Base-by-base conservation (phyloP, 768 basidiomycete species). In the Lactifluus volemus region DNA sequence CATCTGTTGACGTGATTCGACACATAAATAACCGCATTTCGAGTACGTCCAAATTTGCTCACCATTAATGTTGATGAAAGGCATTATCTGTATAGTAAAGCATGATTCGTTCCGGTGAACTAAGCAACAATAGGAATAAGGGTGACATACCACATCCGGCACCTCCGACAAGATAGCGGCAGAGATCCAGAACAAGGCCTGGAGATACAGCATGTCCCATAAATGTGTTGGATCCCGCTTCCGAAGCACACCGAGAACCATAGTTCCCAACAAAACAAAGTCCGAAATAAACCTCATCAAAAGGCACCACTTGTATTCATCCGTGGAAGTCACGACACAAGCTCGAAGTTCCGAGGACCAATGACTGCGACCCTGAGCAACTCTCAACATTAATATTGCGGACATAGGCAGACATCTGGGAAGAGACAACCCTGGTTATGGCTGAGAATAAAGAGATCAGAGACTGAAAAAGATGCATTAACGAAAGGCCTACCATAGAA, bases 191-290 rank as follows among this genome's bases (percentile, higher is more conserved):
- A 61, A 45, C 5, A 64, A 32, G 29, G 39, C 63, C 25, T 64
- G 63, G 48, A 63, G 41, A 25, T 58, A 63, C 51, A 64, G 30
- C 52, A 64, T 12, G 34, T 61, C 52, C 63, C 63, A 64, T 30
- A 64, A 38, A 21, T 53, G 36, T 15, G 61, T 64, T 38, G 49
- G 30, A 47, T 63, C 63, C 41, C 47, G 36, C 52, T 64, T 64
- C 38, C 48, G 55, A 39, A 64, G 55, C 8, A 64, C 63, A 15
- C 25, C 25, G 25, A 25, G 25, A 25, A 25, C 25, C 25, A 25
- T 25, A 25, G 25, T 25, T 25, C 25, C 63, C 63, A 2, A 41
- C 19, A 64, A 53, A 14, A 42, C n/a, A 1, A 44, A 44, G 14
- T 64, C 63, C 25, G 36, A 36, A 11, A 63, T 7, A 25, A 63